Base-by-base conservation (phyloP, 306 rosid genomes). In the Prunus padus region DNA sequence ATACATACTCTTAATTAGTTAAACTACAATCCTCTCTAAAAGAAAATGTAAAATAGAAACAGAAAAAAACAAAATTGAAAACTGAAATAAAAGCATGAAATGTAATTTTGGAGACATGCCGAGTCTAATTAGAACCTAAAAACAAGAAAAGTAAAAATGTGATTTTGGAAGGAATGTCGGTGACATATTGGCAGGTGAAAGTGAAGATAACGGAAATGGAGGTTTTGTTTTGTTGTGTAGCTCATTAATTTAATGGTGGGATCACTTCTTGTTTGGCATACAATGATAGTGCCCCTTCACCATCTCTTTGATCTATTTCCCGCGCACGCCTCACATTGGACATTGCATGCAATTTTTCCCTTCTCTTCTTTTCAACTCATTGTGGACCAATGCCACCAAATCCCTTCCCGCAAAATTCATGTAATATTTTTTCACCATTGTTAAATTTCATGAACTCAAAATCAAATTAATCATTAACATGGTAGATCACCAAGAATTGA, bases 221-320 rank as follows among this genome's bases (percentile, higher is more conserved):
- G 13, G 26, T 37, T 71, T 55, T 74, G 72, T 82, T 65, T 37
- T 44, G 40, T 33, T 33, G 5, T 1, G 71, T 62, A 67, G 73
- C 20, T 66, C 71, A 59, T 4, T 31, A 31, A 31, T 4, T 72
- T 20, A 71, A 71, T 55, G 49, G 78, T 73, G 30, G 64, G 71
- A 67, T 79, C 63, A 56, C 67, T 12, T 73, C 14, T 69, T 46
- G 77, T 54, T 18, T 28, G 50, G 76, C 76, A 45, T 61, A 74
- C 56, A 28, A 52, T 77, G 86, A 83, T 61, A 65, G 74, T 46
- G 51, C 78, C 88, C 69, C 80, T 66, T 59, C 77, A 88, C 79
- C 89, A 20, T 55, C 74, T 25, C 60, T 28, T 55, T 55, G 37
- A 19, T 70, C 76, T 15, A 23, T 72, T 72, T 72, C 52, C 25